Percentiles rank a stretch among this genome's conserved stretches.
Evolutionary conservation across 2,329 filamentous ascomycete genomes (phyloP).

Genomic region (Xylariaceae sp.): DNA sequence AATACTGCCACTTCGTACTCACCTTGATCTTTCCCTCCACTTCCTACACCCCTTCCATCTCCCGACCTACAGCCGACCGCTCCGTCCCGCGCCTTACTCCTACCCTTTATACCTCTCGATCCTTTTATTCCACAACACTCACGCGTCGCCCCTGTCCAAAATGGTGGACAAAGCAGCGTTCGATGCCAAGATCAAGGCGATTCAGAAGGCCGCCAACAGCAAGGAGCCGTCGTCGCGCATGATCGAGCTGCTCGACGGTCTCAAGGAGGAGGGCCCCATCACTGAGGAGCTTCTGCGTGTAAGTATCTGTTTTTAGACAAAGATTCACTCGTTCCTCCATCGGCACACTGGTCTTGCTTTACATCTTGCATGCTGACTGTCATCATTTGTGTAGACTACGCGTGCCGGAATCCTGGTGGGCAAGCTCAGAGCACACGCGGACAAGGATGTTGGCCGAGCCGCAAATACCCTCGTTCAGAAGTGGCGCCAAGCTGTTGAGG

Average conservation of each 20-base stretch:
- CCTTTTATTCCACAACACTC: neutral
- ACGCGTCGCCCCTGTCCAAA: constrained; percentile 1
- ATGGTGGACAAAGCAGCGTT: constrained; percentile 80
- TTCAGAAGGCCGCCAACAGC: constrained; percentile 72
- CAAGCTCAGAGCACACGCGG: constrained; percentile 69
- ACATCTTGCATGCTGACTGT: constrained; percentile 7
- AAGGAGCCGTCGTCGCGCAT: constrained; percentile 72
- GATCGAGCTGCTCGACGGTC: constrained; percentile 67
- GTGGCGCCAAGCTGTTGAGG: constrained; percentile 77
- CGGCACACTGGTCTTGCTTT: neutral
- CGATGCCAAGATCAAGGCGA: constrained; percentile 68
- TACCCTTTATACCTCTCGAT: neutral
- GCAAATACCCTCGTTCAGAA: constrained; percentile 81
- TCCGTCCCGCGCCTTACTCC: no score
- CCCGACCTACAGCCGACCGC: no score
- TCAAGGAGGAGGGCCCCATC: constrained; percentile 76
- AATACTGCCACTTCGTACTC: no score
- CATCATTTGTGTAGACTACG: constrained; percentile 55
- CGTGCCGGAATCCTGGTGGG: constrained; percentile 87
- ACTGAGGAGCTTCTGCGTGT: constrained; percentile 75
- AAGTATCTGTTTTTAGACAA: constrained; percentile 8
- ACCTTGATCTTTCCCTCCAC: no score
- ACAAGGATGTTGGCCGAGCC: constrained; percentile 74
- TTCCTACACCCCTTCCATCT: no score
- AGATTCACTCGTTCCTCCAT: neutral